Evolutionary conservation across 1,284 basidiomycete species (phyloP), one percentile per base, ranked within the genome.

Genomic region (Naganishia albida): DNA sequence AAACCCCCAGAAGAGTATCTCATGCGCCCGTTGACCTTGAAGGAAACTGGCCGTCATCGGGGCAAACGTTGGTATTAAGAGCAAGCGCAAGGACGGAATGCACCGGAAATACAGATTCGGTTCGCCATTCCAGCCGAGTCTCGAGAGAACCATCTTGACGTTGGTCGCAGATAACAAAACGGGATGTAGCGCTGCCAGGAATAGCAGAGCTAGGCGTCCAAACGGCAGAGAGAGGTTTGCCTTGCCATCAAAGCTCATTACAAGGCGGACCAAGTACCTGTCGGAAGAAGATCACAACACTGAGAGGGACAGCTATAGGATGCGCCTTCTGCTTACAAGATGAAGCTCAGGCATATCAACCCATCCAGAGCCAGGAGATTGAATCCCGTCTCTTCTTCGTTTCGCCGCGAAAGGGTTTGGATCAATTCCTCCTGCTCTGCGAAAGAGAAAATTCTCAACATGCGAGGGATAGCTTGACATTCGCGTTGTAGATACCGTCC

Each of bases 1-100:
- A 18, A 60, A 60, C 39, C 57, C 57, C 57, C 57, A 60, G 42
- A 60, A 60, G 1, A 60, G 57, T 39, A 60, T 50, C 23, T 60
- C 57, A 30, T 60, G 46, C 20, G 46, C n/a, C 7, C 48, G 44
- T 26, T 60, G 57, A 16, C 57, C 46, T 60, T 60, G 57, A 2
- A 60, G 46, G 34, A 50, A 60, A 40, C 57, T 50, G 34, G 57
- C 57, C 20, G 57, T 60, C 46, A 60, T 60, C 13, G 57, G 57
- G 34, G 57, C 57, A 50, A 60, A 60, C 4, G 57, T 50, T 15
- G 57, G 57, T 38, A 60, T 60, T 23, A 60, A 39, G 13, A 60
- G 57, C 12, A 49, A 39, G 2, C 34, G 57, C 3, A 60, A 34
- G 10, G 46, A 46, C 43, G 40, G 34, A 13, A 38, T 26, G 8